phyloP scores from a whole-genome alignment of 2,329 filamentous ascomycete genomes.

The Xylariaceae sp. region DNA sequence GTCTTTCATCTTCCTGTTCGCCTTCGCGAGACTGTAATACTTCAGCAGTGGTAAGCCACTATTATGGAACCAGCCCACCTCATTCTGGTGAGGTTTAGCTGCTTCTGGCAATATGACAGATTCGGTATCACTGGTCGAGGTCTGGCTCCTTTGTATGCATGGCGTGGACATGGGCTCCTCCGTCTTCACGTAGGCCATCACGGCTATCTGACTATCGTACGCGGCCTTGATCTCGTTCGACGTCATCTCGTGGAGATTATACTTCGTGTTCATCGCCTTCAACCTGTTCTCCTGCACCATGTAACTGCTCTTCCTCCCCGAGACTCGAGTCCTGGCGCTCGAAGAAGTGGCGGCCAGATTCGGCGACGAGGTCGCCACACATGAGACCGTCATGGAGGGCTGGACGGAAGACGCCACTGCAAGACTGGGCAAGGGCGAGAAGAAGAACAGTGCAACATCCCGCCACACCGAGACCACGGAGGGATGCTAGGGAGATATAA shows the following conservation, averaged over 20 bases:
- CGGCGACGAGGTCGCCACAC: slow-evolving; percentile 19
- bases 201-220: slow-evolving; percentile 24
- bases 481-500: no score
- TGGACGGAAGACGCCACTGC: neutral
- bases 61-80: no score
- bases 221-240: slow-evolving; percentile 22
- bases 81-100: no score
- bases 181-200: slow-evolving; percentile 21
- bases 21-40: no score
- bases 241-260: slow-evolving; percentile 23
- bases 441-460: neutral
- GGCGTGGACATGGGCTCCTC: slow-evolving; percentile 18
- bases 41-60: no score
- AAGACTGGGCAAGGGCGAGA: neutral
- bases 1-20: slow-evolving; percentile 27
- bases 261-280: slow-evolving; percentile 26
- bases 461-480: slow-evolving; percentile 1
- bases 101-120: no score
- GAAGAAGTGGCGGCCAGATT: slow-evolving; percentile 27
- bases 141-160: slow-evolving; percentile 21
- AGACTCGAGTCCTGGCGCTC: slow-evolving; percentile 26
- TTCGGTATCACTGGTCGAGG: no score
- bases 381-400: slow-evolving; percentile 1
- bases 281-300: slow-evolving; percentile 22
- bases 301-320: slow-evolving; percentile 27